Evolutionary conservation across 345 rosid species (phyloP).

Genomic region (Bruguiera gymnorhiza): DNA sequence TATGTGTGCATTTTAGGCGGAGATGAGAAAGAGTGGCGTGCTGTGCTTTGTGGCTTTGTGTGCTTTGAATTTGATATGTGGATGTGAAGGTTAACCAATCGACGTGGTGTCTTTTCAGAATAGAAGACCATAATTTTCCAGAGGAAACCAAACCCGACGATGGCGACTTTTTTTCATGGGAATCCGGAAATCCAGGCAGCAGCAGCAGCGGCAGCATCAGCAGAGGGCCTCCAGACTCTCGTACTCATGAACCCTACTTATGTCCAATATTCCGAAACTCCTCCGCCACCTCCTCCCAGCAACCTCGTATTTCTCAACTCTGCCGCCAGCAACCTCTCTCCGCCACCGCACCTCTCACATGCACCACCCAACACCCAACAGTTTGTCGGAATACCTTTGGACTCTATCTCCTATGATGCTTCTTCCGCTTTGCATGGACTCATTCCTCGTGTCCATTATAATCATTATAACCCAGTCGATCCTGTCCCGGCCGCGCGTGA

Average conservation of each 20-base stretch:
- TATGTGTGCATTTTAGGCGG: background rate
- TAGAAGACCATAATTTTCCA: conserved; percentile 7
- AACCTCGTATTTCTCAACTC: conserved; percentile 5
- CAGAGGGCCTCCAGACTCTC: conserved; percentile 84
- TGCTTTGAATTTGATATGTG: conserved; percentile 15
- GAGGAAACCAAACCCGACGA: conserved; percentile 17
- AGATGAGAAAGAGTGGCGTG: background rate
- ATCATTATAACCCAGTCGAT: conserved; percentile 60
- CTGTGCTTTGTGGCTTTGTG: background rate
- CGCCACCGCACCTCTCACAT: conserved; percentile 33
- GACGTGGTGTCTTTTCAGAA: conserved; percentile 27
- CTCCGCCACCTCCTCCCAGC: conserved; percentile 35
- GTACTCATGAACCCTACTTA: conserved; percentile 93
- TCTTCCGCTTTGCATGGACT: conserved; percentile 68
- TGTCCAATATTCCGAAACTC: conserved; percentile 65
- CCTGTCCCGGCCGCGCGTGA: conserved; percentile 54
- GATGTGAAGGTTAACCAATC: conserved; percentile 24
- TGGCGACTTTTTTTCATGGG: conserved; percentile 85
- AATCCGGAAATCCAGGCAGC: conserved; percentile 64
- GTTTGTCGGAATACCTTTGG: conserved; percentile 81
- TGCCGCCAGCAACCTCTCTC: conserved; percentile 15
- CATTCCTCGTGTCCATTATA: conserved; percentile 73
- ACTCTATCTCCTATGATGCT: conserved; percentile 44
- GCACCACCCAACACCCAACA: conserved; percentile 62
- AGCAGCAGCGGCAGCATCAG: conserved; percentile 30